Evolutionary conservation across 306 rosid genomes (phyloP), one percentile per base, ranked within the genome.

Genomic region (Vachellia pachyceras): DNA sequence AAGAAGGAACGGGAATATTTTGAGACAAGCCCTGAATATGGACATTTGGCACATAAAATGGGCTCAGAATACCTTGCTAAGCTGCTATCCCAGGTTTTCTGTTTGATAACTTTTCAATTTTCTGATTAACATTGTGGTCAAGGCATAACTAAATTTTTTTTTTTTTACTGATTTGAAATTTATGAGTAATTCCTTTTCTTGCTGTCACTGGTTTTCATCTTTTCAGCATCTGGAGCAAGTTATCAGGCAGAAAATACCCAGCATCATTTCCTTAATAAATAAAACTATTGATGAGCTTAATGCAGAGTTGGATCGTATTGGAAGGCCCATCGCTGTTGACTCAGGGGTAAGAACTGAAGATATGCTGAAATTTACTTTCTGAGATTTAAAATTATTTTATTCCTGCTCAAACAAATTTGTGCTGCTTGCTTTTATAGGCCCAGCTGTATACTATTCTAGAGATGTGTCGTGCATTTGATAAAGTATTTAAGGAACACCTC

Each of bases 391-490:
- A 61, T 18, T 47, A 55, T 23, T 69, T 40, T 69, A 47, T 18
- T 72, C 65, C 65, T n/a, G 29, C 64, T 22, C 25, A 12, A 45
- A 44, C 58, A 78, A 60, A 79, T 6, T 49, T 64, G 72, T 69
- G 72, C 22, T 72, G 15, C 50, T 39, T 29, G 25, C 63, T 69
- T 84, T 14, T 69, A 50, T 82, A 94, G 98, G 98, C 97, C 72
- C 97, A 92, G 79, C 86, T 94, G 52, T 94, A 94, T 82, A 94
- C 97, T 54, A 94, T 94, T 82, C 87, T 94, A 86, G 97, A 94
- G 85, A 70, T 94, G 88, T 94, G 98, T 66, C 96, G 98, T 64
- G 98, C 98, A 45, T 94, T 94, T 86, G 98, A 94, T 80, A 94
- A 95, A 72, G 92, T 94, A 40, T 94, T 94, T 79, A 94, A 88